Base-by-base conservation (phyloP, 495 filamentous ascomycete genomes). In the Aspergillus asperescens region DNA sequence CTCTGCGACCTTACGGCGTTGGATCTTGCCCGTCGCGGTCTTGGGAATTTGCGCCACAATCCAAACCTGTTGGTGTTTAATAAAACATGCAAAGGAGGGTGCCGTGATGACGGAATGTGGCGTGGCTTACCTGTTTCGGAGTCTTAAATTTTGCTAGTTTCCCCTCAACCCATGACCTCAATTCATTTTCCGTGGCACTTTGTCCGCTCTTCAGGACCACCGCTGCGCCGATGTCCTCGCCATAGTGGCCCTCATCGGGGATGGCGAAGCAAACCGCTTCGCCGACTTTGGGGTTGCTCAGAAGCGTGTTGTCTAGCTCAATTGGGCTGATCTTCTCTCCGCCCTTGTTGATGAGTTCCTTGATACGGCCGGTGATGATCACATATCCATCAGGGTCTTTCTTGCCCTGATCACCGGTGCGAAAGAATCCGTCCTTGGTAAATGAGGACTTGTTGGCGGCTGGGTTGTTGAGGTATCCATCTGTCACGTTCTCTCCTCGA, bases 1-100 rank as follows among this genome's bases (percentile, higher is more conserved):
- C 67, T 91, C 85, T 5, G 89, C 88, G 9, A 92, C 87, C 54
- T 88, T 84, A 27, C 87, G 77, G 48, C 88, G 71, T 69, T 92
- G 89, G 46, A 92, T 82, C 73, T 92, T 94, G 23, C 89, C 88
- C 7, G 88, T 94, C n/a, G 88, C 86, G 19, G 89, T 94, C 73
- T 92, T 92, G 29, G 88, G 88, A 81, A 93, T 91, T 50, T 81
- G 68, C 47, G 87, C 75, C 5, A 85, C 88, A 55, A 90, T 88
- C 68, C 83, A 92, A 22, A 91, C 71, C 84, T 87, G 34, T 7
- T 18, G 18, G 28, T 42, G 18, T 18, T 37, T 16, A n/a, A n/a
- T 15, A 13, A 22, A 27, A 18, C 13, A 13, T 35, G n/a, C 16
- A 7, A 45, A 24, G 1, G 8, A 19, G 7, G 19, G 12, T 27